Evolutionary conservation across 306 rosid genomes (phyloP), one percentile per base, ranked within the genome.

Genomic region (Astragalus glycyphyllos): DNA sequence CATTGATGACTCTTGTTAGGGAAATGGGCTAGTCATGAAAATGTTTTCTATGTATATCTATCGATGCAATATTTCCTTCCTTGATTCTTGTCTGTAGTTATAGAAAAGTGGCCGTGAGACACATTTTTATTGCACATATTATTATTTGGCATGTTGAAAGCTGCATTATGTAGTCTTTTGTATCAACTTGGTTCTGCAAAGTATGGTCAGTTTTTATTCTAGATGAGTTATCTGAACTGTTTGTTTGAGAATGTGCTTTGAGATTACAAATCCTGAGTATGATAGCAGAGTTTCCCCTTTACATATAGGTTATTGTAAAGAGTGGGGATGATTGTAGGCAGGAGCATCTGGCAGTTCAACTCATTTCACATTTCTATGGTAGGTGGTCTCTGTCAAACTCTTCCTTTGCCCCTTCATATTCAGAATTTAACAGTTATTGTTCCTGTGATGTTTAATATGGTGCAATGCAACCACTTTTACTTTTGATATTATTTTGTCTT

Each of bases 251-350:
- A 75, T 72, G 47, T 71, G 58, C 47, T 59, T 44, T 68, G 48
- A 56, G 46, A 45, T 54, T 5, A 15, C 48, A 31, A 48, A 31
- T 67, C 58, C 54, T 63, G 45, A 65, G 55, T 34, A 53, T 54
- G 80, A 46, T 46, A 38, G 45, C 8, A 51, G 34, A 7, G 31
- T 77, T 51, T 47, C 68, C 64, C 13, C 53, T 65, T 69, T 77
- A 73, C n/a, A 50, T 58, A 47, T 77, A 93, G 98, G 85, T 86
- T 56, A 93, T 93, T 72, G 97, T 93, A 74, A 93, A 93, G 87
- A 93, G 97, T 81, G 98, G 98, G 51, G 97, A 90, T 61, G 98
- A 93, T 81, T 93, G 98, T 79, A 84, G 98, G 79, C 98, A 93
- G 82, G 98, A 93, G 83, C 98, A 93, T 81, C 88, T 93, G 65